Conservation (phyloP, 1,139 yeast species). For the Casaregolazyma lundiana region DNA sequence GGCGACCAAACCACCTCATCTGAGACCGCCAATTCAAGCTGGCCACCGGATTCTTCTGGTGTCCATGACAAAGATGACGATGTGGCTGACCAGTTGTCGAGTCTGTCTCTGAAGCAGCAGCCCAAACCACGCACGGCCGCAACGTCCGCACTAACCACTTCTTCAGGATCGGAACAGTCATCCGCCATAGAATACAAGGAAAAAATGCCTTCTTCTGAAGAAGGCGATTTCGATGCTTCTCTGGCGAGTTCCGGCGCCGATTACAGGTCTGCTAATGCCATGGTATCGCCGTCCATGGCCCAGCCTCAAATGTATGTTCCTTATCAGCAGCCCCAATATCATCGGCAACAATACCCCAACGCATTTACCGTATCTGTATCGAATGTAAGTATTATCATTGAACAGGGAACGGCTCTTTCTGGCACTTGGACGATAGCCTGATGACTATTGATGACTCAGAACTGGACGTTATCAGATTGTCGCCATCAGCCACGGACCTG, state of each 20-base stretch:
- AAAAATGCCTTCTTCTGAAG: not conserved
- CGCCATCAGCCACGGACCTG: not conserved
- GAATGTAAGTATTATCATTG: conserved; percentile 17
- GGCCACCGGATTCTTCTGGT: not conserved
- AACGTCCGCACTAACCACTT: not conserved
- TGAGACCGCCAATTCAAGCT: not conserved
- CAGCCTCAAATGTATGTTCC: not conserved
- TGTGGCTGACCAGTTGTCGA: not conserved
- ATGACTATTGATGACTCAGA: no score
- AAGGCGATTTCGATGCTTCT: not conserved
- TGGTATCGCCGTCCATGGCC: not conserved
- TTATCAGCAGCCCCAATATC: conserved; percentile 7
- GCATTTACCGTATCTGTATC: conserved; percentile 15
- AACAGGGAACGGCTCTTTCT: no score
- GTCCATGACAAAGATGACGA: not conserved
- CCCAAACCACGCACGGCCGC: not conserved
- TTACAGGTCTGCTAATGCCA: not conserved
- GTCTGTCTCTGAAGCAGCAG: not conserved
- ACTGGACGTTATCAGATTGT: not conserved
- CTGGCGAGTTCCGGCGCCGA: not conserved
- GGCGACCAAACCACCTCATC: not conserved
- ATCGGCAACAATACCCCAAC: conserved; percentile 7
- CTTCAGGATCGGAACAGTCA: not conserved
- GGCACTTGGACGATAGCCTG: no score
- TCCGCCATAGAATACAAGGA: not conserved